phyloP scores from a whole-genome alignment of 75 land plant species.

The Pinus taeda region DNA sequence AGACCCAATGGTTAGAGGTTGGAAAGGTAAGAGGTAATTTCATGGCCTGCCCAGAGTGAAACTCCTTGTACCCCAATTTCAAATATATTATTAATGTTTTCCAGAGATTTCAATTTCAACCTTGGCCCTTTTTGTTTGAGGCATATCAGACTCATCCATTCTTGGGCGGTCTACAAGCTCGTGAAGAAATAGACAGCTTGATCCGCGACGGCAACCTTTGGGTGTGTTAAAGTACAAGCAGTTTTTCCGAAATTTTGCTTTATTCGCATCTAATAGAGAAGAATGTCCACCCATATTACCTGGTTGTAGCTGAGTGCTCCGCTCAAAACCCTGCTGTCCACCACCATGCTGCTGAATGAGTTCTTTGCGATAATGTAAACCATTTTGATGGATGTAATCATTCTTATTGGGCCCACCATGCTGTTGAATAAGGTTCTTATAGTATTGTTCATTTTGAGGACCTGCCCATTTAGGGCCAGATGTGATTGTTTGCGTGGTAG shows the following conservation, averaged over 20 bases:
- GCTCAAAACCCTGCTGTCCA: constrained; percentile 12
- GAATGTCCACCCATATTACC: constrained; percentile 6
- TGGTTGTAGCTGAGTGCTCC: constrained; percentile 7
- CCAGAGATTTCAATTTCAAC: constrained; percentile 3
- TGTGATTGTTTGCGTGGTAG: background rate
- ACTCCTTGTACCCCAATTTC: background rate
- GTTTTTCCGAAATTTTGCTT: constrained; percentile 51
- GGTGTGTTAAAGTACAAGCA: constrained; percentile 71
- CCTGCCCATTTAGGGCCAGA: background rate
- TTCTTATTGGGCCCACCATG: background rate
- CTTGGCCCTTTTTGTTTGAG: background rate
- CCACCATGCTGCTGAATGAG: constrained; percentile 79
- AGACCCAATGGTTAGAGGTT: constrained; percentile 6
- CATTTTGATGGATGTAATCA: background rate
- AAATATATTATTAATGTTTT: background rate
- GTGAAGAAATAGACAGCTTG: constrained; percentile 65
- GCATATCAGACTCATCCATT: background rate
- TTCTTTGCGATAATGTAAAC: constrained; percentile 51
- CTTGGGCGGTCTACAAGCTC: constrained; percentile 19
- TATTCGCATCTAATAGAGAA: constrained; percentile 5
- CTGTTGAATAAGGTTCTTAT: background rate
- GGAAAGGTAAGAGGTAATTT: background rate
- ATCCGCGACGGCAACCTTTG: constrained; percentile 78
- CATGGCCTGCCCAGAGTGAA: background rate
- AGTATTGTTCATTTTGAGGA: constrained; percentile 4